Evolutionary conservation across 83 land plant genomes (phyloP), one percentile per base, ranked within the genome.

Genomic region (Larix sibirica): DNA sequence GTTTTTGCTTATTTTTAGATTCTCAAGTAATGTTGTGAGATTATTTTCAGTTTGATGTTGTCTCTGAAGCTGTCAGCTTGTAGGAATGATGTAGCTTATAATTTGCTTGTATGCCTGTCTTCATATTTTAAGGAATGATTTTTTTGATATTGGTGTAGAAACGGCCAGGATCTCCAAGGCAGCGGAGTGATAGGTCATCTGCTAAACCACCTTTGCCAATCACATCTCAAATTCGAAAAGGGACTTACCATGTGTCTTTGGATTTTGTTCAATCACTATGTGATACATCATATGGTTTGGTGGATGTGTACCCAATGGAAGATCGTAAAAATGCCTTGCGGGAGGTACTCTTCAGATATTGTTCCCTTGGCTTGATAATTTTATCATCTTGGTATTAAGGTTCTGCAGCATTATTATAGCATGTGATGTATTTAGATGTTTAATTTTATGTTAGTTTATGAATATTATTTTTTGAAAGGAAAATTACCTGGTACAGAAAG

Each of bases 181-280:
- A 93, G 63, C 88, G 83, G 67, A 91, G 83, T 77, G 98, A 96
- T 17, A 90, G 84, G 69, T 33, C 84, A 7, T 81, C 87, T 77
- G 77, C 91, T 18, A 95, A 92, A 81, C 99, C 99, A 50, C 99
- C 99, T 63, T 86, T 96, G 83, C 99, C 99, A 17, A 94, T 87
- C 81, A 85, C 93, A 26, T 91, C 97, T 42, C 92, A 93, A 67
- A 89, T 96, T 65, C 85, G 99, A 9, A 98, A 95, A 84, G 98
- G 99, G 62, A 86, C 97, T 28, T 98, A 96, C 82, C 98, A 98
- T 85, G 96, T 89, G 60, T 96, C 99, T 9, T 84, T 98, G 84
- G 99, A 98, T 38, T 96, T 98, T 87, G 98, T 98, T 18, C 95
- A 92, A 56, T 88, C 96, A 14, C 86, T 98, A 80, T 96, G 99